These are phyloP conservation scores for Alternaria rosae DNA, from an alignment of 2,329 filamentous ascomycete genomes.

Conservation along the genomic window DNA sequence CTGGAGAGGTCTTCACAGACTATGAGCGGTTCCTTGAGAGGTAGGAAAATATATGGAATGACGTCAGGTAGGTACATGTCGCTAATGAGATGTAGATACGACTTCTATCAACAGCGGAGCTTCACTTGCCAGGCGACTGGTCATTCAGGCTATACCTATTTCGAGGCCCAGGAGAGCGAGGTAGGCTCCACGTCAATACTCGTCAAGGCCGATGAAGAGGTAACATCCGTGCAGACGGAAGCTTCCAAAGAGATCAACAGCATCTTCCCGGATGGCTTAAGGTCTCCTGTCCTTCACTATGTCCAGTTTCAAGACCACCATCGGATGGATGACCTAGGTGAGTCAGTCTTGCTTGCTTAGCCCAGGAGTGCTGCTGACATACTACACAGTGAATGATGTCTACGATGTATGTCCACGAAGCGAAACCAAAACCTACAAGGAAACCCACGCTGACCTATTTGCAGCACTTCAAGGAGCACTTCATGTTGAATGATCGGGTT, in stretches of 20 bases:
- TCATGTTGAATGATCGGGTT: slow-evolving; percentile 42
- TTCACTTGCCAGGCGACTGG: slow-evolving; percentile 98
- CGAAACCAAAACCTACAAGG: background rate
- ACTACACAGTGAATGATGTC: slow-evolving; percentile 10
- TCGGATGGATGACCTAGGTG: slow-evolving; percentile 82
- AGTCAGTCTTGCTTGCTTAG: slow-evolving; percentile 25
- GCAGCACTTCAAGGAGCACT: slow-evolving; percentile 48
- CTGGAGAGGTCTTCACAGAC: slow-evolving; percentile 85
- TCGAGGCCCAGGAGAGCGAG: slow-evolving; percentile 90
- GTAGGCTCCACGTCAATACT: slow-evolving; percentile 61
- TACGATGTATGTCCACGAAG: slow-evolving; percentile 10
- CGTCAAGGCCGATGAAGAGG: slow-evolving; percentile 33
- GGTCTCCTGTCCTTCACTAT: slow-evolving; percentile 86
- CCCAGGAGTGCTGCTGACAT: slow-evolving; percentile 47
- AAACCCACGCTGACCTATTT: slow-evolving; percentile 11
- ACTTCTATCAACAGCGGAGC: slow-evolving; percentile 90
- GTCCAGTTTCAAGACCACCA: slow-evolving; percentile 84
- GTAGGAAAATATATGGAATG: slow-evolving; percentile 59
- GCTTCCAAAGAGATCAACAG: slow-evolving; percentile 90
- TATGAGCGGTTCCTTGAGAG: slow-evolving; percentile 89
- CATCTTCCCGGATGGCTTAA: slow-evolving; percentile 88
- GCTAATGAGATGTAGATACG: slow-evolving; percentile 67
- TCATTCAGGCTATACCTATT: slow-evolving; percentile 88
- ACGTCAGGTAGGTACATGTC: slow-evolving; percentile 26
- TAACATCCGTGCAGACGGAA: slow-evolving; percentile 53